Conservation (phyloP, 306 rosid genomes). For the Amphicarpaea edgeworthii region DNA sequence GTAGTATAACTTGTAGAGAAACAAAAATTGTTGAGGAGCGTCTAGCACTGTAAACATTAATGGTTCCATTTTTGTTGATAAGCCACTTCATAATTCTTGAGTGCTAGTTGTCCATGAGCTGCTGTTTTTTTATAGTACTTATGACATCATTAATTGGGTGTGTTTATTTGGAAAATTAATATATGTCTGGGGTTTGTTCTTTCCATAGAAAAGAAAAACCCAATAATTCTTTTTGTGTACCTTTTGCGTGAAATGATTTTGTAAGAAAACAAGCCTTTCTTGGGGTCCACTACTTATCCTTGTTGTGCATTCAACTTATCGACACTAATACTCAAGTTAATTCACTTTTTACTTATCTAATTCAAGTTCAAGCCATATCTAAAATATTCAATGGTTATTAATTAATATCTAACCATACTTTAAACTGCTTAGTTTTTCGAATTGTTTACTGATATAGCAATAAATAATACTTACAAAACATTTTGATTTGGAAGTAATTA, state of each 20-base stretch:
- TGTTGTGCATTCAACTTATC: neutral
- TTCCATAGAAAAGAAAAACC: neutral
- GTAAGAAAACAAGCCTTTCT: conserved; percentile 40
- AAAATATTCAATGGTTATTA: neutral
- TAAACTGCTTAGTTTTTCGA: neutral
- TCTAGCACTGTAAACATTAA: neutral
- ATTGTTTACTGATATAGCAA: neutral
- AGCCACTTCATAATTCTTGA: conserved; percentile 14
- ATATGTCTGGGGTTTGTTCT: neutral
- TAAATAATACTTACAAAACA: neutral
- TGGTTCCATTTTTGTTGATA: conserved; percentile 16
- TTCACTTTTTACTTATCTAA: neutral
- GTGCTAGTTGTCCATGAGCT: conserved; percentile 42
- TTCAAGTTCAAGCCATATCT: neutral
- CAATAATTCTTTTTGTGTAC: conserved; percentile 7
- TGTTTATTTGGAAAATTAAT: conserved; percentile 35
- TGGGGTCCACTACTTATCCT: conserved; percentile 53
- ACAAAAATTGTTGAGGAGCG: neutral
- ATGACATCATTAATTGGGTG: conserved; percentile 42
- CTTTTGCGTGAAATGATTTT: conserved; percentile 60
- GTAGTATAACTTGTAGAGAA: neutral
- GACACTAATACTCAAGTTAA: neutral
- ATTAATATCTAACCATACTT: neutral
- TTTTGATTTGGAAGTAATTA: neutral
- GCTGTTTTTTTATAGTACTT: neutral